Conservation (phyloP, 192 early-diverging fungal species). For the Rhizophagus clarus region DNA sequence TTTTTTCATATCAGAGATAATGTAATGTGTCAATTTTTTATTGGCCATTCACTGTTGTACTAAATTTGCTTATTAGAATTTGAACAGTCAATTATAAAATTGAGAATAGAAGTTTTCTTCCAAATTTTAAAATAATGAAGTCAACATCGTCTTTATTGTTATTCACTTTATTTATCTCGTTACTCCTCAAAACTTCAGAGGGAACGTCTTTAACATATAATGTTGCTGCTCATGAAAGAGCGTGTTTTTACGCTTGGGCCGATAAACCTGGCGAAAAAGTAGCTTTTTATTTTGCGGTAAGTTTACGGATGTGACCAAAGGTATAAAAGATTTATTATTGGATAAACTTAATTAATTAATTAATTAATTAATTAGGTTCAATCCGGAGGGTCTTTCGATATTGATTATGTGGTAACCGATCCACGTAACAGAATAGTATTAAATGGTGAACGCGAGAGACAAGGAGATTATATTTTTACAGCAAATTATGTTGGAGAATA, state of each 20-base stretch:
- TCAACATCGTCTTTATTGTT: not conserved
- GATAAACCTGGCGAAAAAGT: constrained; percentile 86
- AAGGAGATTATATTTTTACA: constrained; percentile 94
- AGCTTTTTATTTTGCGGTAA: constrained; percentile 97
- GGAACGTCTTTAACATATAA: constrained; percentile 76
- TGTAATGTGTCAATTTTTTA: too few relatives aligned
- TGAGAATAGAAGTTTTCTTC: not conserved
- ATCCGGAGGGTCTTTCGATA: constrained; percentile 94
- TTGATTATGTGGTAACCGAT: constrained; percentile 87
- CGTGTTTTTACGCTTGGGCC: constrained; percentile 88
- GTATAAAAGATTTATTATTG: not conserved
- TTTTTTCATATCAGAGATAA: too few relatives aligned
- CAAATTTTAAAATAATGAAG: not conserved
- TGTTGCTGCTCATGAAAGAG: constrained; percentile 85
- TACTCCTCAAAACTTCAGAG: constrained; percentile 34
- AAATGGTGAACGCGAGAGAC: constrained; percentile 83
- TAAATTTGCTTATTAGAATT: not conserved
- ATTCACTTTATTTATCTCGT: not conserved
- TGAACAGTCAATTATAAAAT: not conserved
- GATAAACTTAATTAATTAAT: not conserved
- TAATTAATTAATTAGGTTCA: constrained; percentile 70
- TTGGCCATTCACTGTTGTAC: too few relatives aligned
- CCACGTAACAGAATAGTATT: constrained; percentile 72
- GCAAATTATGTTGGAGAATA: constrained; percentile 88
- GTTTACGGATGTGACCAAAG: constrained; percentile 33